Conservation (phyloP, 176 grass and related monocot genomes). For the Aegilops bicornis region DNA sequence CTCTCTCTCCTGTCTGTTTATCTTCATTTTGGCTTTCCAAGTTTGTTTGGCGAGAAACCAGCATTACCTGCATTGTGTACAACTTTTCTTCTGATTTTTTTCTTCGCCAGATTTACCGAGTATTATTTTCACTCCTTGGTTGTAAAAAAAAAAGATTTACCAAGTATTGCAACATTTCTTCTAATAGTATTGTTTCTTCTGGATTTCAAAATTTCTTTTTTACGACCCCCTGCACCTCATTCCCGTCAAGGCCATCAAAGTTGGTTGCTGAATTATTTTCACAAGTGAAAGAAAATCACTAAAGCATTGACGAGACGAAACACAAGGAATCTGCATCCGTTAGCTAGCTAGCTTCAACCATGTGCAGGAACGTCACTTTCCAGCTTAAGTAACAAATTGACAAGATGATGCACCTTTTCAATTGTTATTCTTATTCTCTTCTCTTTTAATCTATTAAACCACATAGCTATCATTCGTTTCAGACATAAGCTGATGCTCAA, state of each 20-base stretch:
- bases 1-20: background rate
- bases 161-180: too few species aligned
- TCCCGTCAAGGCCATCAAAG: too few species aligned
- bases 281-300: background rate
- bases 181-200: too few species aligned
- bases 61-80: background rate
- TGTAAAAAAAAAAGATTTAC: too few species aligned
- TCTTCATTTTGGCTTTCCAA: background rate
- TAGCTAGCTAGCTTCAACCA: constrained; percentile 21
- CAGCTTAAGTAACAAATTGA: constrained; percentile 22
- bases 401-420: constrained; percentile 1
- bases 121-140: too few species aligned
- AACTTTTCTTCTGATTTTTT: background rate
- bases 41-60: background rate
- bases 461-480: background rate
- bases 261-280: background rate
- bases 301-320: background rate
- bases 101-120: too few species aligned
- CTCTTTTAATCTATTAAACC: background rate
- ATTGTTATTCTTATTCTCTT: background rate
- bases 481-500: background rate
- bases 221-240: background rate
- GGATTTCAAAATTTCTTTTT: background rate
- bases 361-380: constrained; percentile 1
- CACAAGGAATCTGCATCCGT: background rate